Evolutionary conservation across 208 protist species (phyloP).

Genomic region (Acanthamoeba triangularis): DNA sequence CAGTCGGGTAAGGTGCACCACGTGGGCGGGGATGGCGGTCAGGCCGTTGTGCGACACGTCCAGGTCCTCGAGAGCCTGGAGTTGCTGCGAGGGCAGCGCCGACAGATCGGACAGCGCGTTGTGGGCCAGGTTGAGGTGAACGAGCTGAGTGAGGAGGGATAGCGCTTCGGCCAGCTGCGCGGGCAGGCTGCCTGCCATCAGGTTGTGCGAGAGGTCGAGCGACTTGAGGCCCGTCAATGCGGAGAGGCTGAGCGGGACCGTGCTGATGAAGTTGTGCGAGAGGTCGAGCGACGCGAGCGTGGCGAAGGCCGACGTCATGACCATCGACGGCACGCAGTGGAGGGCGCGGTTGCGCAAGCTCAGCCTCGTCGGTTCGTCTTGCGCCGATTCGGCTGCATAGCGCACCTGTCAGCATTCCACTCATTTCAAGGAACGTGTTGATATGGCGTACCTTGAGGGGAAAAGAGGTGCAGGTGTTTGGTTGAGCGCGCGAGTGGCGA

Average conservation of each 20-base stretch:
- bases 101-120: conserved; percentile 11
- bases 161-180: background rate
- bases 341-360: background rate
- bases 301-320: background rate
- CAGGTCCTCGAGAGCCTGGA: background rate
- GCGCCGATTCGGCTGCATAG: background rate
- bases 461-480: background rate
- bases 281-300: background rate
- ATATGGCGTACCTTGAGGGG: background rate
- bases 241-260: background rate
- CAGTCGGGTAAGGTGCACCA: background rate
- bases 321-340: background rate
- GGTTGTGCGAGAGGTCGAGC: conserved; percentile 47
- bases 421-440: background rate
- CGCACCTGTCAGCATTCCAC: background rate
- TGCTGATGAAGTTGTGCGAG: conserved; percentile 42
- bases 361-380: background rate
- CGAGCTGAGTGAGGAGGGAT: background rate
- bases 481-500: background rate
- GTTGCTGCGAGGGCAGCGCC: background rate
- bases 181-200: background rate
- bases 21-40: background rate
- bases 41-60: conserved; percentile 23
- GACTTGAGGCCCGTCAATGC: background rate
- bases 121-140: conserved; percentile 26